Percentiles rank a stretch among this genome's conserved stretches.
phyloP scores from a whole-genome alignment of 495 filamentous ascomycete genomes.

The Venustampulla echinocandica region DNA sequence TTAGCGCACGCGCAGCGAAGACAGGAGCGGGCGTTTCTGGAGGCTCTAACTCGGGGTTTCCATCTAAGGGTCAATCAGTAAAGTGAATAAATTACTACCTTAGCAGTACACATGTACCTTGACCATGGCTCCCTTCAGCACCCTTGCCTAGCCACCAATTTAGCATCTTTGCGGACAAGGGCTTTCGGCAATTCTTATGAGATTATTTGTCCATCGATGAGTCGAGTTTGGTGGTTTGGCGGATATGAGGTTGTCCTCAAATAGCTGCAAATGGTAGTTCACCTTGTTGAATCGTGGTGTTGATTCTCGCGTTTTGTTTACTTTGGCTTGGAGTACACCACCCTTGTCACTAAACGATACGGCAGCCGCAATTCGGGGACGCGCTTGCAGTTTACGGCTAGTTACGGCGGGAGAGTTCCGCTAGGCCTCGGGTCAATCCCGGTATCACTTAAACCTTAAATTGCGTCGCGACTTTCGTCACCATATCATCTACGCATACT shows the following conservation, averaged over 20 bases:
- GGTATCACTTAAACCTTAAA: no score
- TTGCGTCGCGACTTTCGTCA: not conserved
- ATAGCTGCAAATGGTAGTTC: not conserved
- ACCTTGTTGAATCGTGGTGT: not conserved
- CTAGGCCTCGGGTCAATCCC: conserved; percentile 8
- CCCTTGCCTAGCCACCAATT: conserved; percentile 22
- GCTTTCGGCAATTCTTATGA: not conserved
- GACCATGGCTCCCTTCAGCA: conserved; percentile 10
- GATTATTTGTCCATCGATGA: not conserved
- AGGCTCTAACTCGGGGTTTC: conserved; percentile 48
- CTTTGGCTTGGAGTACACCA: conserved; percentile 6
- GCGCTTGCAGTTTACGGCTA: no score
- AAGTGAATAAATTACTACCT: not conserved
- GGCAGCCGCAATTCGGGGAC: not conserved
- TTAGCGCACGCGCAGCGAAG: conserved; percentile 89
- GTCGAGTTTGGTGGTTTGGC: not conserved
- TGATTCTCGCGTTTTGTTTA: conserved; percentile 20
- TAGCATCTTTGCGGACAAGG: conserved; percentile 11
- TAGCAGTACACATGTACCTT: conserved; percentile 11
- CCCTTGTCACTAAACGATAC: conserved; percentile 2
- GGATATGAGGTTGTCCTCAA: not conserved
- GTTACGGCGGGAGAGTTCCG: no score
- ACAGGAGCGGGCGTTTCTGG: conserved; percentile 91
- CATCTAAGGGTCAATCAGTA: conserved; percentile 25
- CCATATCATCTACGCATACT: no score